phyloP scores from a whole-genome alignment of 1,284 basidiomycete species.

The Malassezia cuniculi region DNA sequence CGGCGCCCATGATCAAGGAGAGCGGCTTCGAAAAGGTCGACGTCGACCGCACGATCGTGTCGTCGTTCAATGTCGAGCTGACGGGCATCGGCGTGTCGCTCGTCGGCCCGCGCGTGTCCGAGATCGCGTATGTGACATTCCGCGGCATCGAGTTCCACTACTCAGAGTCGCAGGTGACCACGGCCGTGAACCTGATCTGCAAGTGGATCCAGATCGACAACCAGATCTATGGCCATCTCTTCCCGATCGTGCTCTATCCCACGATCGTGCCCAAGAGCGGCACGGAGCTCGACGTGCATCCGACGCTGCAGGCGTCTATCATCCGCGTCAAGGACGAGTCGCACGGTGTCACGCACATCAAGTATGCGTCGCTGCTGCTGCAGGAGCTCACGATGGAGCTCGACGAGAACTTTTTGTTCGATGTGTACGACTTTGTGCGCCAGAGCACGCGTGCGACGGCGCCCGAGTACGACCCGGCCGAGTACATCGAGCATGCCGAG shows the following conservation, averaged over 20 bases:
- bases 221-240: constrained; percentile 88
- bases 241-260: constrained; percentile 89
- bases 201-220: constrained; percentile 80
- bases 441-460: constrained; percentile 47
- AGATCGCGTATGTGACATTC: constrained; percentile 78
- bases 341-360: constrained; percentile 90
- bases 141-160: constrained; percentile 75
- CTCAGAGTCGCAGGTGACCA: constrained; percentile 65
- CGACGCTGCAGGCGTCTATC: constrained; percentile 76
- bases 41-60: constrained; percentile 56
- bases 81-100: constrained; percentile 87
- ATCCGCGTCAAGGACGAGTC: constrained; percentile 74
- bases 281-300: constrained; percentile 63
- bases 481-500: constrained; percentile 63
- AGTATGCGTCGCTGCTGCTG: constrained; percentile 85
- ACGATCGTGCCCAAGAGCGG: constrained; percentile 76
- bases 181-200: constrained; percentile 68
- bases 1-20: constrained; percentile 49
- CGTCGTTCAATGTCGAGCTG: constrained; percentile 64
- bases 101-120: constrained; percentile 72
- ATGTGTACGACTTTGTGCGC: constrained; percentile 79
- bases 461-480: constrained; percentile 15
- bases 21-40: constrained; percentile 68
- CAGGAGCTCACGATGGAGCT: constrained; percentile 90
- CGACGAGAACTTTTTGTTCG: constrained; percentile 91